phyloP scores from a whole-genome alignment of 768 basidiomycete species.

The Boletus huronensis region DNA sequence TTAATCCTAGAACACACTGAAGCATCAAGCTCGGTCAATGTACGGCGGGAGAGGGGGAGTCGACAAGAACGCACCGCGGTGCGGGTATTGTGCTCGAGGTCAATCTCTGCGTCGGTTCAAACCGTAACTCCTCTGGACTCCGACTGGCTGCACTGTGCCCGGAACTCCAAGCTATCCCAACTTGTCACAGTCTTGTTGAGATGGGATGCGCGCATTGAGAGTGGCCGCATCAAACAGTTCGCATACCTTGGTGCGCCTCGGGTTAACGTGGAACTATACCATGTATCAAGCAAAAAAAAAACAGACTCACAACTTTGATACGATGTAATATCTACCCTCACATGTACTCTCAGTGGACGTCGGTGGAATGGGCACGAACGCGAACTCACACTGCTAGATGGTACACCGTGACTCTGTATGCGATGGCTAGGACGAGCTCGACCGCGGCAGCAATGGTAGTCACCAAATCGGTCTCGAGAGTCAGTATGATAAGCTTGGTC shows the following conservation, averaged over 20 bases:
- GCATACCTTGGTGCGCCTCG: background rate
- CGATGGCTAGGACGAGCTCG: background rate
- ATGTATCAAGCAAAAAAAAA: background rate
- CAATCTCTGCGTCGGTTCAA: too few relatives aligned
- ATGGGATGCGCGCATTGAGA: background rate
- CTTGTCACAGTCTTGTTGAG: background rate
- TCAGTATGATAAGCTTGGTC: background rate
- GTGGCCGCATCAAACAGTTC: background rate
- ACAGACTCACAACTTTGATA: background rate
- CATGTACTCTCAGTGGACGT: background rate
- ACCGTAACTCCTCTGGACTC: too few relatives aligned
- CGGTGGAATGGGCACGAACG: background rate
- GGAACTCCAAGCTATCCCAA: background rate
- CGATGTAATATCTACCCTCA: background rate
- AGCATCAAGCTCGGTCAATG: background rate
- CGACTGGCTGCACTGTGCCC: background rate
- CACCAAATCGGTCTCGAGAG: background rate
- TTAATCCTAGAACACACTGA: background rate
- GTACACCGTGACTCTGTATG: background rate
- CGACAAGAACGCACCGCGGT: too few relatives aligned
- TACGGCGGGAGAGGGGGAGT: background rate
- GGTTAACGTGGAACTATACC: background rate
- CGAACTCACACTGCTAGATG: background rate
- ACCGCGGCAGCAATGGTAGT: background rate
- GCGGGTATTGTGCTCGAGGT: too few relatives aligned